Evolutionary conservation across 345 rosid species (phyloP), one percentile per base, ranked within the genome.

Genomic region (Pelargonium nanum): DNA sequence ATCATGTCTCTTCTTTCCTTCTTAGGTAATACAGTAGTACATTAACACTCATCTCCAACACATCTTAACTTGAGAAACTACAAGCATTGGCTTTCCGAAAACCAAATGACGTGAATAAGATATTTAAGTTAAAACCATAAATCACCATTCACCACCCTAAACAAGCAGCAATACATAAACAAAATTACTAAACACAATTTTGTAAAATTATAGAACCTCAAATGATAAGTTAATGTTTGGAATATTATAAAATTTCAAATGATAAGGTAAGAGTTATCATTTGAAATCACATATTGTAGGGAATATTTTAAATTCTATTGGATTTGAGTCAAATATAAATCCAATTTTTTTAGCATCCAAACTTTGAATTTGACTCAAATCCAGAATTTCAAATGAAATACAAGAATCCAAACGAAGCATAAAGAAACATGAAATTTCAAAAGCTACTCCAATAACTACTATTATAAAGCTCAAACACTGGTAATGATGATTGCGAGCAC

Each of bases 401-500:
- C n/a, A n/a, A n/a, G n/a, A n/a, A n/a, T n/a, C n/a, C n/a, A n/a
- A n/a, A n/a, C n/a, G n/a, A n/a, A 40, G 16, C 48, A 8, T 40
- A 6, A 40, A 9, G 48, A 8, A 40, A 40, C 48, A 40, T 17
- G 40, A 40, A 40, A 40, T 40, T 40, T 15, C 48, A 40, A 40
- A 6, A 30, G 10, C 10, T 30, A 30, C 40, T 30, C 10, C 40
- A 30, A 30, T 30, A 5, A 12, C 40, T 30, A 30, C 40, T 30
- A 30, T 40, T 6, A 15, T 40, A 40, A 40, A 40, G 15, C 16
- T 9, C 48, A 40, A 40, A 12, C 48, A 40, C 48, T 40, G 16
- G 15, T 40, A 40, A 15, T 40, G 45, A 19, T 23, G 26, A 25
- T 69, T n/a, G n/a, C n/a, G n/a, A n/a, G n/a, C n/a, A 92, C 89